Percentiles rank a stretch among this genome's conserved stretches.
Evolutionary conservation across 2,329 filamentous ascomycete species (phyloP).

Genomic region (Myrmaecium sp.): DNA sequence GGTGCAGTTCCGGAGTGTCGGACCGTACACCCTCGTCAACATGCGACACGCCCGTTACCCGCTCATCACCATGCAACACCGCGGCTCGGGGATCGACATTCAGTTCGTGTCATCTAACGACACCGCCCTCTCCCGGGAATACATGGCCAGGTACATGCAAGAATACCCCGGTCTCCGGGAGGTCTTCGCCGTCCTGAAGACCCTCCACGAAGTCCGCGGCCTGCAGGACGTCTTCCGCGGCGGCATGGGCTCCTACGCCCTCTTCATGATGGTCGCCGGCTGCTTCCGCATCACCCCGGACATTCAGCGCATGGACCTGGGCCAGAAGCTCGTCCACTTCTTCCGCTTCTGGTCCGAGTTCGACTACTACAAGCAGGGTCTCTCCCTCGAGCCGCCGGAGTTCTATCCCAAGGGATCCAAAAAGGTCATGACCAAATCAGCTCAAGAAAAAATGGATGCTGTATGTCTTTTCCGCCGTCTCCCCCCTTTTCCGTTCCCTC

Average conservation of each 20-base stretch:
- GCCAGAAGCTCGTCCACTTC: conserved; percentile 29
- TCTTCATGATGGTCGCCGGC: conserved; percentile 41
- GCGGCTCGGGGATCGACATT: conserved; percentile 30
- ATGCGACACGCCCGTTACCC: conserved; percentile 19
- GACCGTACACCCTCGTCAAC: conserved; percentile 7
- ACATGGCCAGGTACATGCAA: conserved; percentile 28
- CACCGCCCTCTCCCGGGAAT: conserved; percentile 22
- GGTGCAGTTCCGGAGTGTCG: conserved; percentile 2
- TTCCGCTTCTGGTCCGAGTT: conserved; percentile 33
- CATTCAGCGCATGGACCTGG: conserved; percentile 17
- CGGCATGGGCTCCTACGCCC: conserved; percentile 36
- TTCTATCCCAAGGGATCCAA: conserved; percentile 23
- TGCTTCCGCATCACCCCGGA: conserved; percentile 29
- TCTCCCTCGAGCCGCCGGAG: conserved; percentile 31
- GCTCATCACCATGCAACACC: conserved; percentile 27
- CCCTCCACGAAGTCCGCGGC: conserved; percentile 32
- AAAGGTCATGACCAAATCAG: conserved; percentile 8
- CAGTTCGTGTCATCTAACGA: conserved; percentile 33
- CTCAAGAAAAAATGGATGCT: conserved; percentile 8
- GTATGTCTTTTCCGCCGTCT: too few relatives aligned
- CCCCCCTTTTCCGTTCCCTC: not conserved
- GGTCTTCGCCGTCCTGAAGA: conserved; percentile 33
- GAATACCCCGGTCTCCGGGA: conserved; percentile 32
- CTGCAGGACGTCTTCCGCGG: conserved; percentile 30
- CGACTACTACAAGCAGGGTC: conserved; percentile 27